Base-by-base conservation (phyloP, 2,329 filamentous ascomycete species). In the Orbilia quercus region DNA sequence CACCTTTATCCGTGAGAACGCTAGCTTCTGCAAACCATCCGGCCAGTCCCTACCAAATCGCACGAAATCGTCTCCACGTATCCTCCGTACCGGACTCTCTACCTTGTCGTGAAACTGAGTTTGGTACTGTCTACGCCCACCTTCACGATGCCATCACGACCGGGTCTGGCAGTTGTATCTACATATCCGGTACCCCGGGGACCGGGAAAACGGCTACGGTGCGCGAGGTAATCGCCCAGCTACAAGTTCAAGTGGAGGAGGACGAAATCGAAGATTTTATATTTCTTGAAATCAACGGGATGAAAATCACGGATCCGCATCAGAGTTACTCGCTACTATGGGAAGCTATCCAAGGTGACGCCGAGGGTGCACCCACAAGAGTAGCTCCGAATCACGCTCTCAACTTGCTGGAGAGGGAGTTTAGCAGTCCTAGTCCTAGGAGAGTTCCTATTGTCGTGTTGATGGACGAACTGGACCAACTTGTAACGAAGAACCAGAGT, bases 261-360 rank as follows among this genome's bases (percentile, higher is more conserved):
- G 95, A 99, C 78, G 94, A 98, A 81, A 85, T 99, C 44, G 95
- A 99, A 78, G 94, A 98, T 80, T 99, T 99, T 81, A 96, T 97
- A 70, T 99, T 99, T 77, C 93, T 99, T 75, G 95, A 99, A 81
- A 98, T 99, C 82, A 99, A 99, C 81, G 96, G 95, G 76, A 98
- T 99, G 95, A 99, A 99, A 83, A 93, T 99, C 77, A 96, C 95
- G 0, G 95, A 99, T 80, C 94, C 95, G 0, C 93, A 98, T 79
- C 95, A 99, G 80, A 93, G 95, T 0, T 99, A 99, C 81, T 90
- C 91, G 1, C 82, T 99, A 18, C 85, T 99, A 1, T 99, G 96
- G 96, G 92, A 99, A 82, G 94, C 95, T 0, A 84, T 99, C 72
- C 94, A 94, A 79, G 93, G 92, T 23, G 92, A 99, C 79, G 60